Percentiles rank a stretch among this genome's conserved stretches.
These are phyloP conservation scores for Annulohypoxylon truncatum DNA, from an alignment of 2,329 filamentous ascomycete genomes.

Conservation along the genomic window DNA sequence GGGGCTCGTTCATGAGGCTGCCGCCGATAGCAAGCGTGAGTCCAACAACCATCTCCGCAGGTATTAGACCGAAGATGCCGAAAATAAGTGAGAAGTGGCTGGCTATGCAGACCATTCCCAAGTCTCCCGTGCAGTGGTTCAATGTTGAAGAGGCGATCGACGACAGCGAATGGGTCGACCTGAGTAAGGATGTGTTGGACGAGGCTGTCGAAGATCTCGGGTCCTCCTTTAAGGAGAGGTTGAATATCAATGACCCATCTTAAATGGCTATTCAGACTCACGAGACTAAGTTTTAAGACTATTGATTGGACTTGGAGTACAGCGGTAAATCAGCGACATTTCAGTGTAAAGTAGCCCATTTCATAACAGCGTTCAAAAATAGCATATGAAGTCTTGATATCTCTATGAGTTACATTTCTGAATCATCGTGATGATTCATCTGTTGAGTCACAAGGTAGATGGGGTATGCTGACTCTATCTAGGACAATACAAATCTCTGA, in stretches of 20 bases:
- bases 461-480: too few relatives aligned
- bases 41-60: not conserved
- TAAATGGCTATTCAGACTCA: not conserved
- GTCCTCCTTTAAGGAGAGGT: constrained; percentile 19
- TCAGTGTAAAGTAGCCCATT: not conserved
- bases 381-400: constrained; percentile 1
- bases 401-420: not conserved
- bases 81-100: not conserved
- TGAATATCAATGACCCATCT: constrained; percentile 18
- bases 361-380: constrained; percentile 4
- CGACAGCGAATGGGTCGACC: constrained; percentile 43
- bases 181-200: constrained; percentile 24
- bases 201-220: constrained; percentile 30
- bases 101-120: constrained; percentile 3
- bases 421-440: not conserved
- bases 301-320: constrained; percentile 5
- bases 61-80: constrained; percentile 25
- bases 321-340: constrained; percentile 9
- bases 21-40: not conserved
- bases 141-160: constrained; percentile 17
- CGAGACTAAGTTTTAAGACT: not conserved
- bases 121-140: constrained; percentile 39
- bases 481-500: too few relatives aligned
- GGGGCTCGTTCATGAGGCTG: not conserved
- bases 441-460: too few relatives aligned